Conservation (phyloP, 2,329 filamentous ascomycete species). For the Phialophora macrospora region DNA sequence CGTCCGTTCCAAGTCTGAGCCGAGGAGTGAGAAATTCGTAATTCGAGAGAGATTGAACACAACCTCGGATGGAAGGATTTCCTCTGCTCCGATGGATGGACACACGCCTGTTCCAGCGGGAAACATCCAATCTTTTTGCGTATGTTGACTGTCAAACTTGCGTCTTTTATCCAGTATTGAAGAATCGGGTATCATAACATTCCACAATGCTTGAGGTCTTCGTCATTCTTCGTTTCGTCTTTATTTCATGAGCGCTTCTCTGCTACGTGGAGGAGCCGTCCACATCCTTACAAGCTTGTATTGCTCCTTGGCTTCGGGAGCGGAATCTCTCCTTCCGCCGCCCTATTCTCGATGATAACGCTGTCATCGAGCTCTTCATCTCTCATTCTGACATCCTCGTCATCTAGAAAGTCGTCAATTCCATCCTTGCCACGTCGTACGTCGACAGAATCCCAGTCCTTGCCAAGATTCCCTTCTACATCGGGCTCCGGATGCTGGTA, state of each 20-base stretch:
- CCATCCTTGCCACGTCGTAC: constrained; percentile 17
- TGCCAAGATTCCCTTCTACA: constrained; percentile 19
- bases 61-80: neutral
- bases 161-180: neutral
- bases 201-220: neutral
- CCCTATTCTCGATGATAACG: constrained; percentile 38
- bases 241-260: neutral
- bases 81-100: neutral
- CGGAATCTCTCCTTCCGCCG: constrained; percentile 27
- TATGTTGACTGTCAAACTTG: neutral
- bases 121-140: neutral
- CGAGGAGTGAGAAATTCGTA: neutral
- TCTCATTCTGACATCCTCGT: constrained; percentile 36
- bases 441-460: constrained; percentile 35
- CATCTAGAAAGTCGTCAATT: constrained; percentile 25
- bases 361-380: constrained; percentile 39
- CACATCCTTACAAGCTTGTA: constrained; percentile 20
- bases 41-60: neutral
- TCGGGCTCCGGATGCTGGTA: constrained; percentile 11
- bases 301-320: constrained; percentile 23
- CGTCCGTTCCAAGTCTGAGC: neutral
- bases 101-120: neutral
- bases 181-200: neutral
- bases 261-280: neutral
- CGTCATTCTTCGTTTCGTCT: neutral